Base-by-base conservation (phyloP, 768 basidiomycete species). In the Trametes cubensis region DNA sequence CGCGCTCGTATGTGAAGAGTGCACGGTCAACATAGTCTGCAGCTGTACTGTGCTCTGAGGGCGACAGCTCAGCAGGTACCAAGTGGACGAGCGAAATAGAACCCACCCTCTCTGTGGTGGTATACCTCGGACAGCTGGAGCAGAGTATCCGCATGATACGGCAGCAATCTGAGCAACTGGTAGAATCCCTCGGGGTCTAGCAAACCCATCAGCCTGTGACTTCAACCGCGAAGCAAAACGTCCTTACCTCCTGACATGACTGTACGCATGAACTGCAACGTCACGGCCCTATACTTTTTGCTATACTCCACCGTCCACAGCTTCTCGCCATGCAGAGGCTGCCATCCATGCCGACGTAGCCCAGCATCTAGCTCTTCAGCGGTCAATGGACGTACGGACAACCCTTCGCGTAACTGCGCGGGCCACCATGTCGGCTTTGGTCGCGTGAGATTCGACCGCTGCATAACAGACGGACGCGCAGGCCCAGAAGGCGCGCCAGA, bases 91-190 rank as follows among this genome's bases (percentile, higher is more conserved):
- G 6, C 10, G 3, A 58, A 10, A 1, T 5, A 4, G 20, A 26
- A 5, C 78, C 25, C 39, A 91, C 94, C 94, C 80, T 96, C 94
- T 67, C 94, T 84, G 72, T 96, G 91, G 28, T 89, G 79, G 69
- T 86, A 90, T 8, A 95, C 86, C 67, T 95, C 94, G 3, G 90
- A 86, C 15, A 95, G 76, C 69, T 95, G 93, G 2, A 96, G 80
- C 1, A 96, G 78, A 0, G 95, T 95, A 73, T 98, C 96, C 1
- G 88, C 91, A 67, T 98, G 97, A 85, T 94, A 98, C 0, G 93
- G 94, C 57, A 89, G 82, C 42, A 82, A 83, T 25, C 85, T 81
- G n/a, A 96, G 69, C 8, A 98, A 78, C 20, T 85, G 82, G 75
- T 86, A 89, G 47, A 99, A 83, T 3, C 85, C 84, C 61, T 92